Percentiles rank a stretch among this genome's conserved stretches.
Evolutionary conservation across 1,139 yeast genomes (phyloP).

Genomic region (Debaryomyces fabryi): DNA sequence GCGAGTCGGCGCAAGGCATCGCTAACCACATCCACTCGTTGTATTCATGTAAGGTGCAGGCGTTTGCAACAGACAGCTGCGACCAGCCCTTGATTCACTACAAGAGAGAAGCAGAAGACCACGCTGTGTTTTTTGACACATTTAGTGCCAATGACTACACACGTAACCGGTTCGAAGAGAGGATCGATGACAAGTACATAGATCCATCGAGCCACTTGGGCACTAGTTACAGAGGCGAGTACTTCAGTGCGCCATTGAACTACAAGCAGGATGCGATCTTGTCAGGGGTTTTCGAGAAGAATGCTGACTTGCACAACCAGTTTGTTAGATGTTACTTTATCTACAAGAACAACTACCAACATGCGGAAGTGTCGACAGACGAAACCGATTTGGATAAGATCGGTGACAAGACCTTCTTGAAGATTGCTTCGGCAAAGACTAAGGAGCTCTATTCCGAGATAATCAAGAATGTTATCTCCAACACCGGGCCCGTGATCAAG

Average conservation of each 20-base stretch:
- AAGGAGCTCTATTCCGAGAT: slow-evolving; percentile 75
- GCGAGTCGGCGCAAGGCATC: slow-evolving; percentile 78
- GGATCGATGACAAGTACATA: slow-evolving; percentile 81
- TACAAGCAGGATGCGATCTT: slow-evolving; percentile 50
- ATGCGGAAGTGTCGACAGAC: slow-evolving; percentile 31
- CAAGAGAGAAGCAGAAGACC: slow-evolving; percentile 76
- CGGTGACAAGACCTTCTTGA: slow-evolving; percentile 78
- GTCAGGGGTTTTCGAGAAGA: slow-evolving; percentile 43
- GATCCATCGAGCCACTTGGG: slow-evolving; percentile 52
- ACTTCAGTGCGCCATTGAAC: slow-evolving; percentile 71
- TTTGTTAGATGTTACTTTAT: slow-evolving; percentile 82
- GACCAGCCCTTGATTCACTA: slow-evolving; percentile 65
- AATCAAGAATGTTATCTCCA: slow-evolving; percentile 65
- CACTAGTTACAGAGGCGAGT: slow-evolving; percentile 72
- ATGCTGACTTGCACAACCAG: slow-evolving; percentile 41
- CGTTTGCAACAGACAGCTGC: slow-evolving; percentile 50
- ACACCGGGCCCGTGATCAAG: slow-evolving; percentile 93
- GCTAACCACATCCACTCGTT: slow-evolving; percentile 84
- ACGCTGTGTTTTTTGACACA: slow-evolving; percentile 90
- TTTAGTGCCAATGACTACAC: slow-evolving; percentile 37
- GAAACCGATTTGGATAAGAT: slow-evolving; percentile 54
- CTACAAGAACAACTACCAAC: slow-evolving; percentile 69
- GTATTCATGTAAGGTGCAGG: slow-evolving; percentile 91
- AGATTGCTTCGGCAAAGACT: slow-evolving; percentile 80
- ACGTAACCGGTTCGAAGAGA: slow-evolving; percentile 55